phyloP scores from a whole-genome alignment of 306 rosid species.

The Leucaena leucocephala region DNA sequence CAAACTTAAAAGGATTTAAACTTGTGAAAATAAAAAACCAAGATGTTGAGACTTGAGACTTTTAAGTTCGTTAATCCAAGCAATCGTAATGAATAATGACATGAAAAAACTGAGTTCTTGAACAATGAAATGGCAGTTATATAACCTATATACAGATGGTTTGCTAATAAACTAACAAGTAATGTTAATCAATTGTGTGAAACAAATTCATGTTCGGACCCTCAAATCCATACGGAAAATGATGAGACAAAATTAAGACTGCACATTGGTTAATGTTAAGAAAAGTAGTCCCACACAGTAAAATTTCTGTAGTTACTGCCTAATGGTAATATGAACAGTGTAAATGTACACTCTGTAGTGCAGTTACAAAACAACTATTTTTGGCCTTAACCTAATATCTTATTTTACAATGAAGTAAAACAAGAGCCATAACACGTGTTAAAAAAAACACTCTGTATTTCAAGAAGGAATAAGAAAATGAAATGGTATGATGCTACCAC shows the following conservation, averaged over 20 bases:
- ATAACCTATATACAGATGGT: background rate
- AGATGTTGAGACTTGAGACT: background rate
- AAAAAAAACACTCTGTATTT: conserved; percentile 2
- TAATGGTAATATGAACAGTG: too few relatives aligned
- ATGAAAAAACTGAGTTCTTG: conserved; percentile 10
- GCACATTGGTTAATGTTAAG: background rate
- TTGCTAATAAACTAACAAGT: conserved; percentile 11
- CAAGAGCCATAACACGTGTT: background rate
- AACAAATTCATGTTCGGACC: conserved; percentile 23
- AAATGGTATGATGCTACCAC: background rate
- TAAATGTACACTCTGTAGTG: too few relatives aligned
- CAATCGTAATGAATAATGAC: background rate
- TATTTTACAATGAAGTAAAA: background rate
- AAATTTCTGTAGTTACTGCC: background rate
- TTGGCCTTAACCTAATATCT: too few relatives aligned
- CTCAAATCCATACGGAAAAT: conserved; percentile 19
- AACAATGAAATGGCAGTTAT: conserved; percentile 21
- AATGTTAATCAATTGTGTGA: conserved; percentile 13
- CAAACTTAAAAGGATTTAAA: background rate
- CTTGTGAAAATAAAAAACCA: background rate
- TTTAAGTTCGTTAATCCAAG: background rate
- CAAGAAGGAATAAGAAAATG: conserved; percentile 1
- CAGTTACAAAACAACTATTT: too few relatives aligned
- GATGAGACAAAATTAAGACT: background rate
- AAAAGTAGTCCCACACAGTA: background rate